Percentiles rank a stretch among this genome's conserved stretches.
Conservation (phyloP, 1,284 basidiomycete genomes). For the Puccinia horiana region DNA sequence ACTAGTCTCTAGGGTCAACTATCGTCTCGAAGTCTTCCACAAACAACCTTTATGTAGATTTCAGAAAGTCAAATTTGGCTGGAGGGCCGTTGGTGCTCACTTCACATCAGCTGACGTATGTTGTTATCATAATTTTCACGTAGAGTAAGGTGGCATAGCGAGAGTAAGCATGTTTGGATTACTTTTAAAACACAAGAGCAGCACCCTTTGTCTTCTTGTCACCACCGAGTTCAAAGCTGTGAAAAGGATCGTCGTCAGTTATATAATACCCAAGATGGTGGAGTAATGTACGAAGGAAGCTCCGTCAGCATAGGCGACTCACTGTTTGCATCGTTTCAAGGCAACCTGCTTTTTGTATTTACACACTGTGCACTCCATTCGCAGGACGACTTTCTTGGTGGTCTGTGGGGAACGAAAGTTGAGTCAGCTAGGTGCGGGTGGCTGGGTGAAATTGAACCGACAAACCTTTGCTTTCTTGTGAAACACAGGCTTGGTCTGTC, state of each 20-base stretch:
- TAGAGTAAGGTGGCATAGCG: not conserved
- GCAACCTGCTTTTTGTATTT: slow-evolving; percentile 85
- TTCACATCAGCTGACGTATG: too few species aligned
- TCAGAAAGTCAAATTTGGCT: too few species aligned
- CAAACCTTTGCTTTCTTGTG: slow-evolving; percentile 81
- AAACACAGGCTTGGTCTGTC: slow-evolving; percentile 99
- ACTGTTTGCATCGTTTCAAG: slow-evolving; percentile 98
- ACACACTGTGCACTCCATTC: slow-evolving; percentile 96
- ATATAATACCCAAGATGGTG: not conserved
- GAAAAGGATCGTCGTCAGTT: slow-evolving; percentile 21
- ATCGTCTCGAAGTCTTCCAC: too few species aligned
- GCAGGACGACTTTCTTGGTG: slow-evolving; percentile 98
- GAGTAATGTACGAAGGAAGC: slow-evolving; percentile 63
- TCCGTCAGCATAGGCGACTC: slow-evolving; percentile 52
- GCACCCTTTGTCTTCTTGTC: slow-evolving; percentile 99
- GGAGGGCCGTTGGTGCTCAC: too few species aligned
- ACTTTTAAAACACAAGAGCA: slow-evolving; percentile 72
- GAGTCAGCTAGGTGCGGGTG: not conserved
- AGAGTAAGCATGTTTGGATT: slow-evolving; percentile 12
- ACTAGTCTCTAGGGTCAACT: too few species aligned
- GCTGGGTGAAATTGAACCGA: not conserved
- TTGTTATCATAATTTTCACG: not conserved
- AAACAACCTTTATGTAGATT: too few species aligned
- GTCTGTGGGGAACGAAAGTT: slow-evolving; percentile 65
- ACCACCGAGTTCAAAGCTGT: slow-evolving; percentile 95